Evolutionary conservation across 176 grass and related monocot genomes (phyloP), one percentile per base, ranked within the genome.

Genomic region (Raddia distichophylla): DNA sequence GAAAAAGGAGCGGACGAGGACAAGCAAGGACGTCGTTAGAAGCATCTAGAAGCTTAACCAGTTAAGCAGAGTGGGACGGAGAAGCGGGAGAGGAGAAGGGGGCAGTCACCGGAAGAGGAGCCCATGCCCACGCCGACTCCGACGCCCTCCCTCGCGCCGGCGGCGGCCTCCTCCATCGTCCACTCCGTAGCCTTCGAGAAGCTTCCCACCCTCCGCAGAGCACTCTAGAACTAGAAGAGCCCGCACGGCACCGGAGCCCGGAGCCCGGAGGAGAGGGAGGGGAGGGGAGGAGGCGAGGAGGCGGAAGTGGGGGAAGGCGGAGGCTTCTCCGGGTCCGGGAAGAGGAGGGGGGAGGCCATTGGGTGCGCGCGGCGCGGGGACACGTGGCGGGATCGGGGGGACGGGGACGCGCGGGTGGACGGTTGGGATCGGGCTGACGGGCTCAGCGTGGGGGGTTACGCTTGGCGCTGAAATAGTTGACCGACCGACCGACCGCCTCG

Each of bases 101-200:
- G 55, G 67, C 27, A 66, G 69, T 32, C 58, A 92, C 93, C 84
- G 10, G 83, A 78, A 22, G 87, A 92, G 50, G 87, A 82, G 59
- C 13, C 45, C 44, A 51, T 42, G 20, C 75, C 72, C 74, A 27
- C 58, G 11, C 69, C 71, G 76, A 18, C 46, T 0, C 46, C 46
- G 46, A 7, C 46, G 55, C 18, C 8, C 55, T 58, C 55, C 7
- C 7, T 17, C 6, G 16, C 33, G 52, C 80, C 53, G 33, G 32
- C 74, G 71, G 77, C 49, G 18, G 44, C 49, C 57, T 76, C 84
- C 48, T 53, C 60, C 92, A 94, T 94, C 64, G 71, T 55, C 60
- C 15, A 13, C 48, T 10, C 37, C 9, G 8, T n/a, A 11, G 17
- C 56, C 56, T 71, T 32, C 56, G 13, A 48, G 35, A 67, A 68